phyloP scores from a whole-genome alignment of 768 basidiomycete species.

The Xerocomellus dryophilus region DNA sequence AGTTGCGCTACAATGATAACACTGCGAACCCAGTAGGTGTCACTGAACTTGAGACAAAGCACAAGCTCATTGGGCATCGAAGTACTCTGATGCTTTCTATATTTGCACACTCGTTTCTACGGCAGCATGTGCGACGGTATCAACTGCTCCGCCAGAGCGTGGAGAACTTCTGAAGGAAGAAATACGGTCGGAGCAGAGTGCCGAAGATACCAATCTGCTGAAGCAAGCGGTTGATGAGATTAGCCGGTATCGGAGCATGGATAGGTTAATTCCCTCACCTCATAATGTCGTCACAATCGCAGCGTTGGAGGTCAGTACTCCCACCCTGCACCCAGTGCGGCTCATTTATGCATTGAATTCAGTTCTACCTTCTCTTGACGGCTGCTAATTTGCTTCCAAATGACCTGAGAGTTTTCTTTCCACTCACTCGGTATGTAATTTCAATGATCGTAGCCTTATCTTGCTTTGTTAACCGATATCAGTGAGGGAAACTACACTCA shows the following conservation, averaged over 20 bases:
- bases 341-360: slow-evolving; percentile 7
- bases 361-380: slow-evolving; percentile 82
- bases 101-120: slow-evolving; percentile 83
- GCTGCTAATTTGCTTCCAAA: slow-evolving; percentile 75
- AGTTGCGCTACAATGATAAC: slow-evolving; percentile 94
- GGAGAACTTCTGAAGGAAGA: slow-evolving; percentile 74
- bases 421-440: slow-evolving; percentile 73
- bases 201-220: slow-evolving; percentile 66
- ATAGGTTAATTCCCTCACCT: slow-evolving; percentile 88
- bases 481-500: slow-evolving; percentile 94
- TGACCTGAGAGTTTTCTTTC: slow-evolving; percentile 76
- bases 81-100: slow-evolving; percentile 93
- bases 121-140: slow-evolving; percentile 75
- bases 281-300: slow-evolving; percentile 94
- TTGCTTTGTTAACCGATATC: slow-evolving; percentile 11
- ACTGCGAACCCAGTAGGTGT: slow-evolving; percentile 76
- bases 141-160: slow-evolving; percentile 72
- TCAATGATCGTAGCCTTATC: not conserved
- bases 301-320: slow-evolving; percentile 73
- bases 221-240: slow-evolving; percentile 78
- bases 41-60: not conserved
- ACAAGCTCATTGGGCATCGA: slow-evolving; percentile 2
- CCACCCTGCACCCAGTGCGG: not conserved
- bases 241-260: slow-evolving; percentile 91
- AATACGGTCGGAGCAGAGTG: slow-evolving; percentile 59